phyloP scores from a whole-genome alignment of 768 basidiomycete genomes.

The Naganishia randhawae region DNA sequence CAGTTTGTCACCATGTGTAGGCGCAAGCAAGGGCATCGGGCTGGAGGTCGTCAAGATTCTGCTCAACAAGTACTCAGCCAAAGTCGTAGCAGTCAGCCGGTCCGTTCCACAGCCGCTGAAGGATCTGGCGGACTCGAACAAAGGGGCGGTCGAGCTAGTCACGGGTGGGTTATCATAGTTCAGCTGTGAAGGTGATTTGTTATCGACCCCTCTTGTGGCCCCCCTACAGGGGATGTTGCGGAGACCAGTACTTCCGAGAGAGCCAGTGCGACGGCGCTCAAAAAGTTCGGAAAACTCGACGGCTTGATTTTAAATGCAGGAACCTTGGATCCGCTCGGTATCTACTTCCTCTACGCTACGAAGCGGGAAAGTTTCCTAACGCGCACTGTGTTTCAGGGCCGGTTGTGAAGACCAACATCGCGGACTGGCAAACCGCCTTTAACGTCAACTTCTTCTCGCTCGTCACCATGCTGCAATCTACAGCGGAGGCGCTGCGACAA shows the following conservation, averaged over 20 bases:
- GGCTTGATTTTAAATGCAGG: slow-evolving; percentile 82
- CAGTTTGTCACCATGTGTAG: slow-evolving; percentile 54
- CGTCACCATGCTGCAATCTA: slow-evolving; percentile 63
- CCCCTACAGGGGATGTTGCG: slow-evolving; percentile 60
- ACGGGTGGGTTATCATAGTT: slow-evolving; percentile 49
- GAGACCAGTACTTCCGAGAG: slow-evolving; percentile 40
- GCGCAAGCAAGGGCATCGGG: slow-evolving; percentile 75
- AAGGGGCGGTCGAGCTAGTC: slow-evolving; percentile 56
- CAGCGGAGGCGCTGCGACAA: slow-evolving; percentile 66
- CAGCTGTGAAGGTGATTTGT: background rate
- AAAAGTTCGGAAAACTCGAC: slow-evolving; percentile 65
- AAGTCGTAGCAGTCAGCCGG: slow-evolving; percentile 70
- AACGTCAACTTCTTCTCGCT: slow-evolving; percentile 86
- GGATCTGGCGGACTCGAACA: slow-evolving; percentile 53
- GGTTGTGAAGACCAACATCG: slow-evolving; percentile 33
- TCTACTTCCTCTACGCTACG: slow-evolving; percentile 54
- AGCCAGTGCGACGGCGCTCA: slow-evolving; percentile 59
- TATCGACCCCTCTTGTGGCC: background rate
- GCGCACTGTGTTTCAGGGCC: slow-evolving; percentile 49
- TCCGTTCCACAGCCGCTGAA: slow-evolving; percentile 12
- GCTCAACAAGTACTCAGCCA: slow-evolving; percentile 61
- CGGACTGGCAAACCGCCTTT: slow-evolving; percentile 53
- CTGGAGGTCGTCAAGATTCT: slow-evolving; percentile 70
- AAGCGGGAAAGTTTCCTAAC: slow-evolving; percentile 53
- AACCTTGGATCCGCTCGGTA: slow-evolving; percentile 65